Conservation (phyloP, 73 alveolate species). For the Symbiodinium pilosum region DNA sequence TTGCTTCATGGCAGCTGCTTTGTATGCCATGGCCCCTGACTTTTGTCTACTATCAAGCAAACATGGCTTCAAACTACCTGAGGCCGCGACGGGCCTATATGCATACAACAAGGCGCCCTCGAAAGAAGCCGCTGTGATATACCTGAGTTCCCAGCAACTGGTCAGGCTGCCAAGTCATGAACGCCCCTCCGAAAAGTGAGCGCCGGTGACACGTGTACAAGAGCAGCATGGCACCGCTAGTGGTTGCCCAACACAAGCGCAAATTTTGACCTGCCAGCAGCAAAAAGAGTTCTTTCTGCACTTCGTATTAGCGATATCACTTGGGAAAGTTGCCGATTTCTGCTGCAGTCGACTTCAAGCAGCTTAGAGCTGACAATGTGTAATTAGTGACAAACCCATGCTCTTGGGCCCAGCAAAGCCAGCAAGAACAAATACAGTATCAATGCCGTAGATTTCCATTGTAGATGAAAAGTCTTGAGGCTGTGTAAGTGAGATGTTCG, state of each 20-base stretch:
- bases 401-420: no score
- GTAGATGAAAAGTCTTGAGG: no score
- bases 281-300: not conserved
- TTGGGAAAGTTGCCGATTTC: no score
- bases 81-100: slow-evolving; percentile 71
- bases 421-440: no score
- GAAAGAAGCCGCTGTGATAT: no score
- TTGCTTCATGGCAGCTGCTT: slow-evolving; percentile 89
- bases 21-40: slow-evolving; percentile 28
- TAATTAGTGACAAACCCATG: no score
- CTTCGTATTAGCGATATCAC: not conserved
- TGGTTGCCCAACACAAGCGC: not conserved
- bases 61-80: not conserved
- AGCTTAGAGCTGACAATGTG: no score
- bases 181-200: slow-evolving; percentile 24
- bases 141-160: no score
- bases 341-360: no score
- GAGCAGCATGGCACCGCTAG: slow-evolving; percentile 2
- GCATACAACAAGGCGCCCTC: slow-evolving; percentile 21
- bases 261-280: not conserved
- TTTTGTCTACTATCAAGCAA: not conserved
- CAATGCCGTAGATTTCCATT: no score
- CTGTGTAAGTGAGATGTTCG: not conserved
- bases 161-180: slow-evolving; percentile 11
- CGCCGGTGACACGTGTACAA: slow-evolving; percentile 23